Conservation (phyloP, 441 rosid genomes). For the Iberis amara region DNA sequence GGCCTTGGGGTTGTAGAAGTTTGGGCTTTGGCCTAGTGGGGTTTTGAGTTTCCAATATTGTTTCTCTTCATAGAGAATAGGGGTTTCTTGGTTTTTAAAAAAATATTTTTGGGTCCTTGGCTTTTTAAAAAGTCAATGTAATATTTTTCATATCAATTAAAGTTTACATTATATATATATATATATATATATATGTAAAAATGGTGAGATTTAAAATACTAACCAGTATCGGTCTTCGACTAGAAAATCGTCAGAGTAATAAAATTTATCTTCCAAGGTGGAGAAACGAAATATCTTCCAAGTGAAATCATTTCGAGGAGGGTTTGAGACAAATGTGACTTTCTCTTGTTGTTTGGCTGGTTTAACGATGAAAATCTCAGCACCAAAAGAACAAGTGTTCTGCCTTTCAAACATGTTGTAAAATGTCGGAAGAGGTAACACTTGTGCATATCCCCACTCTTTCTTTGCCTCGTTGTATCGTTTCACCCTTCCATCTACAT, state of each 20-base stretch:
- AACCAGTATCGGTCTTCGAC: slow-evolving; percentile 33
- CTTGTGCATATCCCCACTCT: slow-evolving; percentile 30
- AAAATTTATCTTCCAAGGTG: slow-evolving; percentile 22
- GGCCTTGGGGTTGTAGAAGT: too few relatives aligned
- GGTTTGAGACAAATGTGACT: slow-evolving; percentile 27
- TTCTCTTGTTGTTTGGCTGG: slow-evolving; percentile 23
- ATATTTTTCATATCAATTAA: too few relatives aligned
- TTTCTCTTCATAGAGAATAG: too few relatives aligned
- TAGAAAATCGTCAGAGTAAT: slow-evolving; percentile 27
- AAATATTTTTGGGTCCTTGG: too few relatives aligned
- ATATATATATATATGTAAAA: too few relatives aligned
- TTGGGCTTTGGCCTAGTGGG: too few relatives aligned
- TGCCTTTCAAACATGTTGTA: slow-evolving; percentile 15
- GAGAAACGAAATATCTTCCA: slow-evolving; percentile 30
- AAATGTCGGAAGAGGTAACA: slow-evolving; percentile 29
- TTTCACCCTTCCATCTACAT: slow-evolving; percentile 27
- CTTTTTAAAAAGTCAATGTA: too few relatives aligned
- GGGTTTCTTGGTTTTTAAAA: too few relatives aligned
- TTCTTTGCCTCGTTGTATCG: background rate
- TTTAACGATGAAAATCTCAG: slow-evolving; percentile 19
- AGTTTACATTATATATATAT: too few relatives aligned
- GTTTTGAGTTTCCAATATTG: too few relatives aligned
- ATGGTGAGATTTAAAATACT: background rate
- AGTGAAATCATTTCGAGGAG: slow-evolving; percentile 23
- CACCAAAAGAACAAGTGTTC: slow-evolving; percentile 27